Percentiles rank a stretch among this genome's conserved stretches.
phyloP scores from a whole-genome alignment of 2,329 filamentous ascomycete species.

The Escovopsis sp. region DNA sequence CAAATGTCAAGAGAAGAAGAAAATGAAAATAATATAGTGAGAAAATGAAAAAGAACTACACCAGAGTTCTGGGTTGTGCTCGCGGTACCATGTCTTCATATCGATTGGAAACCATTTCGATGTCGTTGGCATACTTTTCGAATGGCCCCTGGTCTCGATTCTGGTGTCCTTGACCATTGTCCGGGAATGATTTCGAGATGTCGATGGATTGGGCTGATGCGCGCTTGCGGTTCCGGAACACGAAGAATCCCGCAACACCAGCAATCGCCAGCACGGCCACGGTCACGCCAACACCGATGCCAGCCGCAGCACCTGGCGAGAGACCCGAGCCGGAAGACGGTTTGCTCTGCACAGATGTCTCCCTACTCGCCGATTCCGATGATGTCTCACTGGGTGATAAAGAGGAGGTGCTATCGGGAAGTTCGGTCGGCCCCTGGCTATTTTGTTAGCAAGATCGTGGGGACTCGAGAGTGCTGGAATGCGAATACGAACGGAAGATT shows the following conservation, averaged over 20 bases:
- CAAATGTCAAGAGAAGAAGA: too few species aligned
- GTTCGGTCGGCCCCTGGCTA: background rate
- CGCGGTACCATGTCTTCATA: conserved; percentile 45
- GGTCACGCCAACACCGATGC: conserved; percentile 33
- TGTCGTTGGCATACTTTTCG: conserved; percentile 25
- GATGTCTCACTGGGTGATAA: conserved; percentile 1
- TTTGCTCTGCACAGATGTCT: conserved; percentile 4
- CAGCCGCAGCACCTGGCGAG: conserved; percentile 30
- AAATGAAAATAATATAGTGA: too few species aligned
- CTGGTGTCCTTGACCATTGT: conserved; percentile 25
- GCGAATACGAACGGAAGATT: conserved; percentile 1
- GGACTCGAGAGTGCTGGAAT: background rate
- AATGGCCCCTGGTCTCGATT: conserved; percentile 17
- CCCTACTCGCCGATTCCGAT: conserved; percentile 2
- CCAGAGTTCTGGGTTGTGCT: conserved; percentile 31
- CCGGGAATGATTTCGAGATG: conserved; percentile 38
- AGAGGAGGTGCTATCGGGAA: background rate
- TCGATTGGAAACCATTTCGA: conserved; percentile 36
- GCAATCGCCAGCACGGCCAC: conserved; percentile 26
- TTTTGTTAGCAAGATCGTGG: background rate
- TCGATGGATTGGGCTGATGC: conserved; percentile 19
- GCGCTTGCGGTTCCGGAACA: conserved; percentile 18
- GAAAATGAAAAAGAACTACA: conserved; percentile 12
- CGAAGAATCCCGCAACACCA: conserved; percentile 24
- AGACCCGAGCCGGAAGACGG: conserved; percentile 15